Base-by-base conservation (phyloP, 257 asterid genomes). In the Avicennia marina region DNA sequence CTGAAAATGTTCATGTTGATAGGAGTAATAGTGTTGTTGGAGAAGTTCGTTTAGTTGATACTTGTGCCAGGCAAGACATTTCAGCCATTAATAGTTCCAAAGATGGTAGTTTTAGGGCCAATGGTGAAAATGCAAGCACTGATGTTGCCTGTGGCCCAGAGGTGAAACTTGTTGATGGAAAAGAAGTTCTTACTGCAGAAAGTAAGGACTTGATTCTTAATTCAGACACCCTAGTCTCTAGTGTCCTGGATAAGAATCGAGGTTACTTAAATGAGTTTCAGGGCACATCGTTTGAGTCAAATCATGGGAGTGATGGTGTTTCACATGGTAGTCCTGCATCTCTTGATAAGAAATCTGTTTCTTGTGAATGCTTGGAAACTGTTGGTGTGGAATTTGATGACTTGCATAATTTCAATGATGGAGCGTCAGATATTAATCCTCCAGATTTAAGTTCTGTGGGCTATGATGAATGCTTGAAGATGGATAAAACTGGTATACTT, bases 21-120 rank as follows among this genome's bases (percentile, higher is more conserved):
- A 72, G 55, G 24, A 60, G 12, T 22, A 45, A 25, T 38, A 31
- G 29, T 64, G 73, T 42, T 40, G 46, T 16, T n/a, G n/a, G n/a
- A 16, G 68, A 60, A 58, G 79, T 47, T 55, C 45, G 67, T 60
- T 56, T 42, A 49, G 68, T 24, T 21, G 54, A 29, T 29, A 4
- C 34, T 29, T 4, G 8, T 29, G 8, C 34, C 1, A 8, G 34
- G 8, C 34, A 29, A 29, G 34, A 29, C 4, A 4, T 29, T 29
- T 29, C 8, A 29, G 34, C 34, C 8, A 29, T 8, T 29, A 29
- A 13, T 15, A 49, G 49, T 17, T 50, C 39, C 2, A 32, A 25
- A 52, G 72, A n/a, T 40, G 71, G 39, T 27, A 25, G 15, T 56
- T 22, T 39, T 16, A 8, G 34, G 34, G 60, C 46, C 6, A 25